Base-by-base conservation (phyloP, 306 rosid genomes). In the Trifolium repens region DNA sequence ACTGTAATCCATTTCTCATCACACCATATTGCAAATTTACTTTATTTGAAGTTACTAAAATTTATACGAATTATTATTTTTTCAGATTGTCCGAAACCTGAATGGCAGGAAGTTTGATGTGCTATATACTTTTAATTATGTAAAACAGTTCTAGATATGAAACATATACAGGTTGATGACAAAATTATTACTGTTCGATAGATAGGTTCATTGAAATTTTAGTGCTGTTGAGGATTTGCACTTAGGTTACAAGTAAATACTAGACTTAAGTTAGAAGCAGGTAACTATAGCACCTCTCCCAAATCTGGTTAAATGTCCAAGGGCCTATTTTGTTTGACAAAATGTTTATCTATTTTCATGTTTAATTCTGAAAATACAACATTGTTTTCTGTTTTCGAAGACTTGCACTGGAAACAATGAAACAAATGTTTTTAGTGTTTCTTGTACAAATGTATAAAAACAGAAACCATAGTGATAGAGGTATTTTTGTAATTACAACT, bases 11-110 rank as follows among this genome's bases (percentile, higher is more conserved):
- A 49, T 61, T 14, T 53, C 42, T 66, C 61, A 12, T 71, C 57
- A 49, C 61, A 17, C 15, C 8, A 26, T 22, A 52, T 24, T 64
- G 49, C 44, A 76, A 49, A 15, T 66, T 59, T 83, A 22, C 30
- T 55, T 55, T 27, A 27, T 71, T 40, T n/a, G 26, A 71, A 19
- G 69, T 26, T 62, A 34, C 54, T 76, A 40, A 67, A 79, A 32
- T 27, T 6, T 59, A 34, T 49, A 37, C 10, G 16, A 13, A n/a
- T 71, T 26, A 55, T 57, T 77, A 59, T 40, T 40, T 71, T 71
- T 68, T 79, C 43, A 32, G 65, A 67, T 55, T 43, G 58, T 65
- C 69, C 74, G 77, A 73, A 67, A 72, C 60, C 7, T 61, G 30
- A 32, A 35, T 61, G 82, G 65, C 71, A 39, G 35, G 34, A 60